A percentile compares a stretch with the other conserved stretches of the same genome.
Conservation (phyloP, 345 rosid species). For the Populus pruinosa region DNA sequence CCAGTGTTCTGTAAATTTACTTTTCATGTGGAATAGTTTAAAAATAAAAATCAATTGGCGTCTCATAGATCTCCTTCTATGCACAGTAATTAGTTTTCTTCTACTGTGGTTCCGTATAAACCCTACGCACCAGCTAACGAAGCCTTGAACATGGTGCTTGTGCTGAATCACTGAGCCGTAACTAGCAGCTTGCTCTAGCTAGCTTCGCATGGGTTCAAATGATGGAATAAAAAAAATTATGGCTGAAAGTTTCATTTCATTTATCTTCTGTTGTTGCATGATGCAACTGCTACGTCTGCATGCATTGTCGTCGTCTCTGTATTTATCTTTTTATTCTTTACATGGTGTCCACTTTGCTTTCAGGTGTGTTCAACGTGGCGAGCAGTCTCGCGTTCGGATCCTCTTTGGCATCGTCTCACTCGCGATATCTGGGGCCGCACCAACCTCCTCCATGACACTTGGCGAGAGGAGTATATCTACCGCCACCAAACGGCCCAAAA, state of each 20-base stretch:
- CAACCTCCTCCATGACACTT: constrained; percentile 41
- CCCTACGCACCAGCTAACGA: no score
- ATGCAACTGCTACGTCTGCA: constrained; percentile 3
- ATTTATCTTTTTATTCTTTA: background rate
- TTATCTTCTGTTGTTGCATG: background rate
- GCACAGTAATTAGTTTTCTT: no score
- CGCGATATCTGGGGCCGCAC: constrained; percentile 56
- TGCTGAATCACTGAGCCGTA: no score
- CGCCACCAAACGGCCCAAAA: constrained; percentile 64
- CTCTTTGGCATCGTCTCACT: constrained; percentile 66
- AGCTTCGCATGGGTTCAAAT: no score
- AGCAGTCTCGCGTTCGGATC: constrained; percentile 68
- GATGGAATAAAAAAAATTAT: background rate
- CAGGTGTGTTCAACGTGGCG: constrained; percentile 96
- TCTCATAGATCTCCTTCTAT: no score
- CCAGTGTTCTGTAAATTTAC: no score
- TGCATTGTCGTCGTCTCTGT: no score
- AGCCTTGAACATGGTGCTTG: no score
- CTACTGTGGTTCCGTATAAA: no score
- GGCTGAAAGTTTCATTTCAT: background rate
- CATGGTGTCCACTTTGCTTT: background rate
- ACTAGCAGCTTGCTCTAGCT: background rate
- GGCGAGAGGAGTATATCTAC: constrained; percentile 68
- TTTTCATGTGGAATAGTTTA: no score
- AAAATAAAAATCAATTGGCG: no score